These are phyloP conservation scores for Volutella citrinella DNA, from an alignment of 2,329 filamentous ascomycete species.

Conservation along the genomic window DNA sequence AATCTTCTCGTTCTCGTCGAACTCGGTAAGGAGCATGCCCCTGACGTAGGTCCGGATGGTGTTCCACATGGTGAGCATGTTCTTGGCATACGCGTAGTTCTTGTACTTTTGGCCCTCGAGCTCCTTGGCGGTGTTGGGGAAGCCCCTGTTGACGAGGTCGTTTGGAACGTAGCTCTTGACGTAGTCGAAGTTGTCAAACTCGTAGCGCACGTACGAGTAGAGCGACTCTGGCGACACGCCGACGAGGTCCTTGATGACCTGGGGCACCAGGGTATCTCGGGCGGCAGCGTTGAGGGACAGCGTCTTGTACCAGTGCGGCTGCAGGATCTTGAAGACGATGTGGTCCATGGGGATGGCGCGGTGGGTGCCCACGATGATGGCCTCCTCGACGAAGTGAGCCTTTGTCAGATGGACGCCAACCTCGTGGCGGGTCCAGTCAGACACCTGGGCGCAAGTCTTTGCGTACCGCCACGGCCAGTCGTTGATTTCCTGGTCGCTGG, in stretches of 20 bases:
- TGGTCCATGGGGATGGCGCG: conserved; percentile 40
- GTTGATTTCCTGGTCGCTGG: conserved; percentile 15
- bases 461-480: conserved; percentile 54
- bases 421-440: conserved; percentile 49
- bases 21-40: conserved; percentile 33
- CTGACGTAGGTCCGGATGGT: conserved; percentile 40
- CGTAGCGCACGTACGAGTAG: conserved; percentile 35
- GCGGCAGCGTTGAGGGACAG: conserved; percentile 47
- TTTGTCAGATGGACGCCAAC: conserved; percentile 43
- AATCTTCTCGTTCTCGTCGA: conserved; percentile 29
- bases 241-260: conserved; percentile 40
- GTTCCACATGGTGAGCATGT: conserved; percentile 43
- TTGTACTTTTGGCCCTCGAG: conserved; percentile 36
- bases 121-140: conserved; percentile 31
- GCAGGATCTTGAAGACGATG: conserved; percentile 39
- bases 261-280: conserved; percentile 40
- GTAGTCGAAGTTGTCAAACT: conserved; percentile 44
- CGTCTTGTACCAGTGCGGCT: conserved; percentile 49
- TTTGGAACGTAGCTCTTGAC: conserved; percentile 42
- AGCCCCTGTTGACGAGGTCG: conserved; percentile 42
- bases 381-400: conserved; percentile 46
- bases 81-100: conserved; percentile 48
- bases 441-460: conserved; percentile 45
- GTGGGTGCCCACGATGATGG: conserved; percentile 44
- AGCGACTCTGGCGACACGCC: conserved; percentile 37